These are phyloP conservation scores for Xylaria nigripes DNA, from an alignment of 495 filamentous ascomycete species.

Conservation along the genomic window DNA sequence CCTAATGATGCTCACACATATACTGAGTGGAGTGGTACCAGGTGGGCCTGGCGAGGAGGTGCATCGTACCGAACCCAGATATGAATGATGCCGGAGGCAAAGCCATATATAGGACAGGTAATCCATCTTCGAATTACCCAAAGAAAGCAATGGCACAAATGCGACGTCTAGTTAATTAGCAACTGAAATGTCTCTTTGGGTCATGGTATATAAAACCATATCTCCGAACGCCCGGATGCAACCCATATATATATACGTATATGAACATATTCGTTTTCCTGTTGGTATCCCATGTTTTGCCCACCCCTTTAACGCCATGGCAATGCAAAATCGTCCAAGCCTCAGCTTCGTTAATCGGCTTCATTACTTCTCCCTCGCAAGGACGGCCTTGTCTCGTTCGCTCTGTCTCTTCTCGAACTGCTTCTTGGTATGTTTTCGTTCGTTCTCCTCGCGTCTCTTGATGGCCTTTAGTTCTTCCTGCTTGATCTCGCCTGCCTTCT, in stretches of 20 bases:
- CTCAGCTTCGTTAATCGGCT: background rate
- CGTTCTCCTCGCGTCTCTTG: constrained; percentile 88
- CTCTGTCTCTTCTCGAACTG: constrained; percentile 59
- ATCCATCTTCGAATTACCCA: too few species aligned
- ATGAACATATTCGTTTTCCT: background rate
- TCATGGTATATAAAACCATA: background rate
- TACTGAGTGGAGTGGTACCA: too few species aligned
- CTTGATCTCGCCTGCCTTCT: constrained; percentile 98
- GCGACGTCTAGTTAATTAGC: too few species aligned
- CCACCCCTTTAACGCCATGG: constrained; percentile 18
- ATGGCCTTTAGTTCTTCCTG: constrained; percentile 75
- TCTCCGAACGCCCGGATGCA: background rate
- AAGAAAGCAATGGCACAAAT: too few species aligned
- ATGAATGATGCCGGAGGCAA: too few species aligned
- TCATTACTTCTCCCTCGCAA: constrained; percentile 65
- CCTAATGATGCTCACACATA: too few species aligned
- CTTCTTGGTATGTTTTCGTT: constrained; percentile 83
- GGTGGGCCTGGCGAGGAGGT: too few species aligned
- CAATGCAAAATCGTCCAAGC: constrained; percentile 17
- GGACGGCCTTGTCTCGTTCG: constrained; percentile 89
- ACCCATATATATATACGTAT: background rate
- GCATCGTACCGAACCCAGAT: too few species aligned
- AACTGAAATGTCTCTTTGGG: background rate
- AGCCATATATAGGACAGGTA: too few species aligned
- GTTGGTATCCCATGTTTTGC: constrained; percentile 20